Percentiles rank a stretch among this genome's conserved stretches.
Evolutionary conservation across 805 yeast genomes (phyloP).

Genomic region (Starmerella cellae): DNA sequence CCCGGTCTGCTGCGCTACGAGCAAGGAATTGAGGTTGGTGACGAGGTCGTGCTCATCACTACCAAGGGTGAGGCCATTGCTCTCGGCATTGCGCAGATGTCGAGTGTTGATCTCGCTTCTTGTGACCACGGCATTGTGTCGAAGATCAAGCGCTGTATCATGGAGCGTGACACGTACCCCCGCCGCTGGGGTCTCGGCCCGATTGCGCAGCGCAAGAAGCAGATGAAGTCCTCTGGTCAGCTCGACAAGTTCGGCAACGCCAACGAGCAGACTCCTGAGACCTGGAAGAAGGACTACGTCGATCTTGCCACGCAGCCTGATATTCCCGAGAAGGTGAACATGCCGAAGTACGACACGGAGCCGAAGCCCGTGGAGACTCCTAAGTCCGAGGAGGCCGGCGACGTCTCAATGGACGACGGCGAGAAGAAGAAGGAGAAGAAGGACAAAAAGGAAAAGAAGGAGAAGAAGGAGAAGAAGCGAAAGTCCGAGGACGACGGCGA

Average conservation of each 20-base stretch:
- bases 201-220: constrained; percentile 96
- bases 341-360: constrained; percentile 32
- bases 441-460: constrained; percentile 41
- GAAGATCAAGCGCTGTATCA: constrained; percentile 95
- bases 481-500: constrained; percentile 44
- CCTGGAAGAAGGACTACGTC: constrained; percentile 79
- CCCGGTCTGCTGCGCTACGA: constrained; percentile 97
- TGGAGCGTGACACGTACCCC: constrained; percentile 99
- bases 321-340: constrained; percentile 13
- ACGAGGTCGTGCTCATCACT: constrained; percentile 94
- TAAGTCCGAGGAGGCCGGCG: constrained; percentile 25
- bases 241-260: constrained; percentile 89
- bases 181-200: constrained; percentile 99
- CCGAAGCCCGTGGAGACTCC: constrained; percentile 21
- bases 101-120: constrained; percentile 87
- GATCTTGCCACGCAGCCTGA: constrained; percentile 50
- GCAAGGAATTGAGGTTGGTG: constrained; percentile 92
- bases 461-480: constrained; percentile 43
- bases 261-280: constrained; percentile 85
- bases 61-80: constrained; percentile 99
- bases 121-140: constrained; percentile 99
- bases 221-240: constrained; percentile 92
- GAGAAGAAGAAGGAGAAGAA: constrained; percentile 35
- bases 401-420: constrained; percentile 16
- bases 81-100: constrained; percentile 96